These are phyloP conservation scores for Microdochium bolleyi DNA, from an alignment of 2,329 filamentous ascomycete species.

Conservation along the genomic window DNA sequence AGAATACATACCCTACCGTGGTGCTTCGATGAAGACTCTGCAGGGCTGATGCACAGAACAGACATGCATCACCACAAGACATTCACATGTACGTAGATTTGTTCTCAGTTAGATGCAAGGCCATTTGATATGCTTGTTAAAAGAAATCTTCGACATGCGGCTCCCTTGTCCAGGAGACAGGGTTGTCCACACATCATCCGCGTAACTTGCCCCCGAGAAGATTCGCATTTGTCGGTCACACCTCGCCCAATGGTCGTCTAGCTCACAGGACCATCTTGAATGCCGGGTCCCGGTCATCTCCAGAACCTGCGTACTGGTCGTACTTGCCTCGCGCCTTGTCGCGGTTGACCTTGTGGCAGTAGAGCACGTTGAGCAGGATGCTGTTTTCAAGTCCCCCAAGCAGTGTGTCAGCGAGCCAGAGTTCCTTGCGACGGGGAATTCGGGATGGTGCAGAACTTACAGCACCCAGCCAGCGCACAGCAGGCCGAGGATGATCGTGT, in stretches of 20 bases:
- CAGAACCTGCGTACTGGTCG: constrained; percentile 44
- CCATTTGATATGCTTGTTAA: no score
- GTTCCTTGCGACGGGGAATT: neutral
- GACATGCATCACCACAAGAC: no score
- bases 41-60: no score
- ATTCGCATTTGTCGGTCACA: no score
- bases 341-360: constrained; percentile 54
- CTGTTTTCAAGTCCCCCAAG: constrained; percentile 22
- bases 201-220: no score
- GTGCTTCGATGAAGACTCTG: no score
- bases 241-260: neutral
- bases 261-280: constrained; percentile 51
- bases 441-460: constrained; percentile 38
- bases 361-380: constrained; percentile 51
- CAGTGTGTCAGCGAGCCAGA: constrained; percentile 5
- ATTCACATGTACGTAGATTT: no score
- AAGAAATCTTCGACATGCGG: no score
- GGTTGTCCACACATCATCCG: no score
- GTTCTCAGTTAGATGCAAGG: no score
- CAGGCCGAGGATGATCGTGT: constrained; percentile 52
- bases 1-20: no score
- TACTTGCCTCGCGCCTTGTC: constrained; percentile 55
- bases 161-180: no score
- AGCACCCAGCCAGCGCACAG: constrained; percentile 56
- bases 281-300: constrained; percentile 55